These are phyloP conservation scores for Sophora flavescens DNA, from an alignment of 306 rosid genomes.

Conservation along the genomic window DNA sequence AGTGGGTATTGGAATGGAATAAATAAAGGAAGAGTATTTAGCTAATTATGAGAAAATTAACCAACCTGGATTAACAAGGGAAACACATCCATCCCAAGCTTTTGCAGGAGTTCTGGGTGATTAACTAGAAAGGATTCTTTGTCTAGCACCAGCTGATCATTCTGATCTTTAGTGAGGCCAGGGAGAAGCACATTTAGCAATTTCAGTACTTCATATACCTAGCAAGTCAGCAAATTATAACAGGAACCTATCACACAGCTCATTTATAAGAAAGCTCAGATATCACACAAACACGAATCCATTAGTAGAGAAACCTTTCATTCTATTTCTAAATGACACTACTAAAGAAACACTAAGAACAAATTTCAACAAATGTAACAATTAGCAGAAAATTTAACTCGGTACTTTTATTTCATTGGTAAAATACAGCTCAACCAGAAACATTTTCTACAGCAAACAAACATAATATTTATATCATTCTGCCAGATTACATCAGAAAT, in stretches of 20 bases:
- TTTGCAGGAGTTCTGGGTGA: constrained; percentile 74
- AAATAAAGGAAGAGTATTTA: constrained; percentile 10
- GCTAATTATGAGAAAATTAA: constrained; percentile 41
- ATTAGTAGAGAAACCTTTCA: constrained; percentile 2
- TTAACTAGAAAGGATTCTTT: constrained; percentile 69
- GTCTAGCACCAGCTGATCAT: constrained; percentile 58
- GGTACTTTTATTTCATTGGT: constrained; percentile 16
- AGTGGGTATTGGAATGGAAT: constrained; percentile 43
- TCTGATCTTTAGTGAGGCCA: constrained; percentile 61
- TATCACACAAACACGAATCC: constrained; percentile 22
- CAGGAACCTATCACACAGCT: constrained; percentile 1
- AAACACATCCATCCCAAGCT: constrained; percentile 77
- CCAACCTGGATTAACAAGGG: constrained; percentile 90
- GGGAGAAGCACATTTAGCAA: constrained; percentile 93
- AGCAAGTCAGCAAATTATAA: constrained; percentile 37
- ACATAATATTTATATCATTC: constrained; percentile 15
- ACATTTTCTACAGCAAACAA: constrained; percentile 5
- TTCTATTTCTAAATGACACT: constrained; percentile 20
- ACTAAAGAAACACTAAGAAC: constrained; percentile 26
- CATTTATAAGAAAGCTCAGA: constrained; percentile 15
- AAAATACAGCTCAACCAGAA: constrained; percentile 20
- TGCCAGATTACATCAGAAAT: constrained; percentile 6
- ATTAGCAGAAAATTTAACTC: constrained; percentile 32
- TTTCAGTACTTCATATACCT: constrained; percentile 90
- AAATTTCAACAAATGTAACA: neutral